phyloP scores from a whole-genome alignment of 768 basidiomycete species.

The Collybia mongolica region DNA sequence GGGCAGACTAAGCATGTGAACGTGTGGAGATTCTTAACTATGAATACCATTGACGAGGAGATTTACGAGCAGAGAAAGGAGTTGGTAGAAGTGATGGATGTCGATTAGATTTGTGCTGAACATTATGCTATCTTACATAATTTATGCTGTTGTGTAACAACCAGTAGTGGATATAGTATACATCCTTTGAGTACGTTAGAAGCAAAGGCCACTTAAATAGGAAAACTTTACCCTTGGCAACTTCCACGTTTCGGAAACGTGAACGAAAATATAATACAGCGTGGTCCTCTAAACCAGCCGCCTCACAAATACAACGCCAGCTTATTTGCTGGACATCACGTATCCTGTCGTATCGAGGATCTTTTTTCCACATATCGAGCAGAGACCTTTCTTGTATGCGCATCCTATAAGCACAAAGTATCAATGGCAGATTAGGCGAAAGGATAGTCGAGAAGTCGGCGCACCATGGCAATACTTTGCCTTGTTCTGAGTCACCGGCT shows the following conservation, averaged over 20 bases:
- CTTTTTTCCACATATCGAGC: slow-evolving; percentile 85
- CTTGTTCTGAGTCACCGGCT: slow-evolving; percentile 78
- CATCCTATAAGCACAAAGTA: slow-evolving; percentile 50
- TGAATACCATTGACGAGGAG: slow-evolving; percentile 85
- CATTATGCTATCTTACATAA: slow-evolving; percentile 1
- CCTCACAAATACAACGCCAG: slow-evolving; percentile 1
- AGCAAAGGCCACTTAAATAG: too few relatives aligned
- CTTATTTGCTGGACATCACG: slow-evolving; percentile 81
- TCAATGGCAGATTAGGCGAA: slow-evolving; percentile 7
- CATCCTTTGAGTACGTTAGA: not conserved
- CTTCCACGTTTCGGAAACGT: not conserved
- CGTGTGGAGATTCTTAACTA: slow-evolving; percentile 83
- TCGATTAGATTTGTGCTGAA: slow-evolving; percentile 7
- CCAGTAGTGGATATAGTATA: not conserved
- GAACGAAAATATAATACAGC: slow-evolving; percentile 4
- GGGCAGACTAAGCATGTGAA: slow-evolving; percentile 81
- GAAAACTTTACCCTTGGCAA: not conserved
- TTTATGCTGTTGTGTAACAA: not conserved
- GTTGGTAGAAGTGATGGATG: slow-evolving; percentile 1
- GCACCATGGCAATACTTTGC: slow-evolving; percentile 89
- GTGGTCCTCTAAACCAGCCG: too few relatives aligned
- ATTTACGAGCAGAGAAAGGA: slow-evolving; percentile 60
- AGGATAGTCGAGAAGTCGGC: slow-evolving; percentile 18
- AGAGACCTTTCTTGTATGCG: slow-evolving; percentile 84
- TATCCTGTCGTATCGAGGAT: slow-evolving; percentile 84